These are phyloP conservation scores for Silene conica DNA, from an alignment of 148 eudicot species.

Conservation along the genomic window DNA sequence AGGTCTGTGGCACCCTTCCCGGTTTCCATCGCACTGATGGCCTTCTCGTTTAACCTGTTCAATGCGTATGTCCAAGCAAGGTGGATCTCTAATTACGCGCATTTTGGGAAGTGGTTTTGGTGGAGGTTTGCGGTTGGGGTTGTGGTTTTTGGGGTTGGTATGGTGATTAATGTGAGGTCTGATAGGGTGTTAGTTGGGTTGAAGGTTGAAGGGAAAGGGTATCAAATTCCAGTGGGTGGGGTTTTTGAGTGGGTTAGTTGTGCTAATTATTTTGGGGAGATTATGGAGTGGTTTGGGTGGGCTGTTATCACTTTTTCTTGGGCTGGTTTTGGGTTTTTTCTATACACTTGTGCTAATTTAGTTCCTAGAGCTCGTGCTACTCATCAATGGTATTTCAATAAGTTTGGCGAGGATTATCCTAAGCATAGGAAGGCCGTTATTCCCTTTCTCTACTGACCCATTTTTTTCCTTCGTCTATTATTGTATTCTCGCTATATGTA, in stretches of 20 bases:
- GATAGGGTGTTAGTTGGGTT: constrained; percentile 54
- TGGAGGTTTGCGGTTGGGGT: constrained; percentile 49
- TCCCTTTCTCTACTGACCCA: constrained; percentile 52
- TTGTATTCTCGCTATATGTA: no score
- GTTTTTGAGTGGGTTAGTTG: constrained; percentile 71
- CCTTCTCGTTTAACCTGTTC: constrained; percentile 52
- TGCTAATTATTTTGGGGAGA: constrained; percentile 88
- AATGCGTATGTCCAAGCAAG: constrained; percentile 65
- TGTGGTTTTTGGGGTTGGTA: constrained; percentile 48
- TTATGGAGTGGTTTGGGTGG: constrained; percentile 94
- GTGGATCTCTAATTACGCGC: constrained; percentile 67
- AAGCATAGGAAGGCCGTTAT: constrained; percentile 64
- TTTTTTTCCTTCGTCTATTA: no score
- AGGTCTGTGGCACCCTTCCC: constrained; percentile 41
- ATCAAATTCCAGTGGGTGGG: constrained; percentile 69
- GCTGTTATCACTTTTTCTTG: constrained; percentile 73
- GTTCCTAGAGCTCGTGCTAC: constrained; percentile 63
- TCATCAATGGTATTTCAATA: constrained; percentile 78
- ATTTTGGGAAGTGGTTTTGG: constrained; percentile 51
- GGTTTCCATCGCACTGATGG: constrained; percentile 42
- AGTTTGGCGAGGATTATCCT: constrained; percentile 86
- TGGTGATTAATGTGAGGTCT: constrained; percentile 57
- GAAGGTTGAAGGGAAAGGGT: constrained; percentile 55
- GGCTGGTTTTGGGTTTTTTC: constrained; percentile 75
- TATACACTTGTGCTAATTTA: constrained; percentile 65